These are phyloP conservation scores for Chalciporus piperatus DNA, from an alignment of 768 basidiomycete genomes.

Conservation along the genomic window DNA sequence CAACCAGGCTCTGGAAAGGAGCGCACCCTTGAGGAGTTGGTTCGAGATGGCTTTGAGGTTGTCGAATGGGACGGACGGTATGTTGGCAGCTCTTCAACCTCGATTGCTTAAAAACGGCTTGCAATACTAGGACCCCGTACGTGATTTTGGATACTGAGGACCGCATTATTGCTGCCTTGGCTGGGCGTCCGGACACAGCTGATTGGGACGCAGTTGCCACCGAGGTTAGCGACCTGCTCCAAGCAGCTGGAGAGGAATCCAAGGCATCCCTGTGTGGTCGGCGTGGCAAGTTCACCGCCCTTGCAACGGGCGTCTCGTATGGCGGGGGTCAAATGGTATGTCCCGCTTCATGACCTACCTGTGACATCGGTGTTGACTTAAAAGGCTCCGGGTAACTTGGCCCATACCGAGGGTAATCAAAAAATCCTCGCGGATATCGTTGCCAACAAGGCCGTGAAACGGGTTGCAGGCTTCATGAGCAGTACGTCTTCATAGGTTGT, in stretches of 20 bases:
- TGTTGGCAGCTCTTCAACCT: too few relatives aligned
- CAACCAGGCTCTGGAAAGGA: too few relatives aligned
- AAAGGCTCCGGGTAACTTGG: too few relatives aligned
- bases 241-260: background rate
- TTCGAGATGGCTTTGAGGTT: too few relatives aligned
- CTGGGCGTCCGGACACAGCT: conserved; percentile 5
- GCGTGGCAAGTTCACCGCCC: conserved; percentile 19
- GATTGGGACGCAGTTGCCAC: background rate
- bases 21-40: too few relatives aligned
- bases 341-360: too few relatives aligned
- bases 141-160: background rate
- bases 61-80: too few relatives aligned
- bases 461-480: conserved; percentile 21
- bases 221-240: background rate
- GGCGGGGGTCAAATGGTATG: conserved; percentile 27
- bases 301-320: conserved; percentile 24
- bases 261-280: background rate
- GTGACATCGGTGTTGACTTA: too few relatives aligned
- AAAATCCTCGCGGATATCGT: background rate
- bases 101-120: too few relatives aligned
- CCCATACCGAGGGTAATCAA: too few relatives aligned
- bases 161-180: conserved; percentile 7
- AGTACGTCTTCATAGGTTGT: conserved; percentile 2
- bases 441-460: conserved; percentile 1
- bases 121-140: background rate